Evolutionary conservation across 1,284 basidiomycete genomes (phyloP).

Genomic region (Agaricales sp.): DNA sequence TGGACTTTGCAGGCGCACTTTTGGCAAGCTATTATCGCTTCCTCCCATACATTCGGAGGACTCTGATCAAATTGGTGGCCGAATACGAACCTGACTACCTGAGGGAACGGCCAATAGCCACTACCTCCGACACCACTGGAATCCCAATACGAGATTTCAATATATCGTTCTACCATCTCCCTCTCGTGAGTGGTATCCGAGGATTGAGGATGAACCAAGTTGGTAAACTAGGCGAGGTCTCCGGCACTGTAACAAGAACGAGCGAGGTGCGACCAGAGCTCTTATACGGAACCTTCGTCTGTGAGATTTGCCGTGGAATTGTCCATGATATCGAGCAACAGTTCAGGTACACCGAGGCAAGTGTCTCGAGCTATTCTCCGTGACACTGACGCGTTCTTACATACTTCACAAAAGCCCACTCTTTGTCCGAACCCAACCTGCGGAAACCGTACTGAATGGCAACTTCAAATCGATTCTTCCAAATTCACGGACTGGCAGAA

Average conservation of each 20-base stretch:
- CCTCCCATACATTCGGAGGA: slow-evolving; percentile 87
- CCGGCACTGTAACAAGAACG: slow-evolving; percentile 94
- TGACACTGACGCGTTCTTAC: slow-evolving; percentile 9
- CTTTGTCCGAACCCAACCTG: slow-evolving; percentile 92
- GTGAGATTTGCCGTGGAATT: slow-evolving; percentile 78
- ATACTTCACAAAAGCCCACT: slow-evolving; percentile 51
- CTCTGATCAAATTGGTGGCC: slow-evolving; percentile 82
- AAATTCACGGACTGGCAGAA: slow-evolving; percentile 99
- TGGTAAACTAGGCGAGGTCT: slow-evolving; percentile 88
- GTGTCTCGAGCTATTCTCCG: too few species aligned
- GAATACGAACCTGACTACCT: slow-evolving; percentile 89
- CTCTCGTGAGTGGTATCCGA: slow-evolving; percentile 91
- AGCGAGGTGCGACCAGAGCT: slow-evolving; percentile 97
- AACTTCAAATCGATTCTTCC: slow-evolving; percentile 91
- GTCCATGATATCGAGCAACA: slow-evolving; percentile 98
- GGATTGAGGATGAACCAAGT: slow-evolving; percentile 90
- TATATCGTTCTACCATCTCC: slow-evolving; percentile 94
- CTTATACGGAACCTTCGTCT: slow-evolving; percentile 88
- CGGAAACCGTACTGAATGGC: slow-evolving; percentile 85
- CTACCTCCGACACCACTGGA: slow-evolving; percentile 73
- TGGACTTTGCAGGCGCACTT: slow-evolving; percentile 88
- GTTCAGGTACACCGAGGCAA: slow-evolving; percentile 98
- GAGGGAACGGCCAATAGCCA: slow-evolving; percentile 79
- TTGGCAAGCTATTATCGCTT: slow-evolving; percentile 95
- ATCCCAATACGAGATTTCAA: slow-evolving; percentile 89